Evolutionary conservation across 2,329 filamentous ascomycete species (phyloP), one percentile per base, ranked within the genome.

Genomic region (Alternaria sp.): DNA sequence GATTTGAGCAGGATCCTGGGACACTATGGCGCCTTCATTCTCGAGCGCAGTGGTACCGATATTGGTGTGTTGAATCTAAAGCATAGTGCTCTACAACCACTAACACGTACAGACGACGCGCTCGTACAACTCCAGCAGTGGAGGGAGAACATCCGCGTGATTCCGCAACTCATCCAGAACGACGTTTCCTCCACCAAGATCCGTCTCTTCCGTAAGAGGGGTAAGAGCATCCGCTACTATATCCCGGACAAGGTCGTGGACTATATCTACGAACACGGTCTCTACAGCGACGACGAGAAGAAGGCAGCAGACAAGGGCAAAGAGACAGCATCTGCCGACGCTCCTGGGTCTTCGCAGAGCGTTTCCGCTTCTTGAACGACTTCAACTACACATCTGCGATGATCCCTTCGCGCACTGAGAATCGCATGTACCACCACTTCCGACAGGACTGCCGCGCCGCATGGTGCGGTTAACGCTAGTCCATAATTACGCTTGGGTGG

Each of bases 1-100:
- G 94, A 97, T 85, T 83, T 97, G 57, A 90, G 95, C 70, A 92
- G 96, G 70, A 97, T 97, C 61, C 83, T 97, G 20, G 89, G 92
- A 49, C 87, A 90, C 74, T 97, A 92, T 71, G 92, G 92, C 36
- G 89, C 91, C 30, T 93, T 96, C 76, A 91, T 94, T 61, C 86
- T 96, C n/a, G 92, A 97, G 83, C 88, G 94, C 62, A 90, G 89
- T 41, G 94, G 93, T 44, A 97, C 93, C 22, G 92, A 97, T 73
- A 91, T 96, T 51, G 75, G 73, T 78, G 72, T 53, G 68, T 34
- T n/a, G 9, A 14, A n/a, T 22, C 18, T 10, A 2, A 36, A 12
- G 6, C 16, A 6, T 10, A 22, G n/a, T 4, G 30, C 27, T 44
- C 27, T 44, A 36, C 58, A 54, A 49, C 48, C 7, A 25, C 64